These are phyloP conservation scores for Geosmithia putterillii DNA, from an alignment of 2,329 filamentous ascomycete species.

Conservation along the genomic window DNA sequence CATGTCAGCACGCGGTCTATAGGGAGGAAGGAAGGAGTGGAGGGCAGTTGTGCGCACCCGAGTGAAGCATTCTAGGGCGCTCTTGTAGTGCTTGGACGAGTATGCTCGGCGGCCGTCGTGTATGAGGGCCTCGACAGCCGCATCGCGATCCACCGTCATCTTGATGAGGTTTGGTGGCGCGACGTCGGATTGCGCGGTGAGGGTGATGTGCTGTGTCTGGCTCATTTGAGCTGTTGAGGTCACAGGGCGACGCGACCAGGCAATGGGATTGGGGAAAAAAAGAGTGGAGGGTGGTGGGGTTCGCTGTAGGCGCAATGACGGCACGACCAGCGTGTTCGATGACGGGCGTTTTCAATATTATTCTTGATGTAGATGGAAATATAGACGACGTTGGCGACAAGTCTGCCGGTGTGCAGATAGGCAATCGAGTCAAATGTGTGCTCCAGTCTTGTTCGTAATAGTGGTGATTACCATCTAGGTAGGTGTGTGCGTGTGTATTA, in stretches of 20 bases:
- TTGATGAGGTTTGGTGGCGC: neutral
- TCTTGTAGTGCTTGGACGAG: slow-evolving; percentile 4
- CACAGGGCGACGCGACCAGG: neutral
- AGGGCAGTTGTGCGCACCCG: neutral
- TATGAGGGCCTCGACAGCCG: slow-evolving; percentile 1
- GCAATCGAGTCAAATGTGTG: too few relatives aligned
- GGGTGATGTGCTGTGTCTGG: neutral
- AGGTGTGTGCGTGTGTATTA: neutral
- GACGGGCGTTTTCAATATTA: neutral
- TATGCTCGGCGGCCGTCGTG: slow-evolving; percentile 5
- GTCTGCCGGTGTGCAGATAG: too few relatives aligned
- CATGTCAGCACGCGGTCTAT: too few relatives aligned
- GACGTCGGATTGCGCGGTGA: neutral
- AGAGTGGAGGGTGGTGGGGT: neutral
- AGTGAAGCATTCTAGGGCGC: slow-evolving; percentile 5
- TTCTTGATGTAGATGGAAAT: too few relatives aligned
- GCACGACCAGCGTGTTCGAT: neutral
- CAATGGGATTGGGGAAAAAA: neutral
- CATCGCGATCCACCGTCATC: slow-evolving; percentile 2
- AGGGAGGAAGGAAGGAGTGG: too few relatives aligned
- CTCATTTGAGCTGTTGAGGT: neutral
- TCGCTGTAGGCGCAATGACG: neutral
- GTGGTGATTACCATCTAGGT: too few relatives aligned
- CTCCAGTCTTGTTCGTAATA: too few relatives aligned
- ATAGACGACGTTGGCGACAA: too few relatives aligned